These are phyloP conservation scores for Zasmidium citrigriseum DNA, from an alignment of 2,329 filamentous ascomycete species.

Conservation along the genomic window DNA sequence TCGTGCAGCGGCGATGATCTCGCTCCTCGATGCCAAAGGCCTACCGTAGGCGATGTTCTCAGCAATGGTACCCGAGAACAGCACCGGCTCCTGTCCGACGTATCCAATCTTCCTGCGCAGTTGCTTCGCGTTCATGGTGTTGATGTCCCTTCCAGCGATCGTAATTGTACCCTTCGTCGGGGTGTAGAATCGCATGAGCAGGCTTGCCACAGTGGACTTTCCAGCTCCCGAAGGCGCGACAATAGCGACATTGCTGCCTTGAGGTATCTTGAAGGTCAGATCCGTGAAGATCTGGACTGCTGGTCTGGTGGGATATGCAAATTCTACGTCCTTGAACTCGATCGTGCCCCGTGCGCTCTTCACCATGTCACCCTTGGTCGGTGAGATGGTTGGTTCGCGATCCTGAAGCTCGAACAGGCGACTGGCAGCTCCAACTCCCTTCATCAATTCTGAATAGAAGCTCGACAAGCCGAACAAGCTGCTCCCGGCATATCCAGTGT, in stretches of 20 bases:
- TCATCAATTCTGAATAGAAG: slow-evolving; percentile 99
- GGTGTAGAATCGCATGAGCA: slow-evolving; percentile 88
- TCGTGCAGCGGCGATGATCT: slow-evolving; percentile 83
- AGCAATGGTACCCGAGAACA: slow-evolving; percentile 82
- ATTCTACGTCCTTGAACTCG: slow-evolving; percentile 79
- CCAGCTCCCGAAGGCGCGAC: slow-evolving; percentile 95
- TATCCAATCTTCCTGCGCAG: slow-evolving; percentile 89
- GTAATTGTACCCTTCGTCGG: slow-evolving; percentile 75
- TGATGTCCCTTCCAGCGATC: slow-evolving; percentile 83
- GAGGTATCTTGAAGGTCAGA: slow-evolving; percentile 85
- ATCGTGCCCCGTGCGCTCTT: slow-evolving; percentile 85
- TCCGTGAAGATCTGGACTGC: slow-evolving; percentile 89
- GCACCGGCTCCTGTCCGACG: slow-evolving; percentile 91
- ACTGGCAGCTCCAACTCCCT: slow-evolving; percentile 95
- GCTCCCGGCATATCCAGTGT: slow-evolving; percentile 82
- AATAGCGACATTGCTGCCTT: slow-evolving; percentile 92
- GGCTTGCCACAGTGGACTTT: slow-evolving; percentile 92
- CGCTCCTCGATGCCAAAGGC: slow-evolving; percentile 72
- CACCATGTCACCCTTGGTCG: slow-evolving; percentile 79
- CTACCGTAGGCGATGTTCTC: slow-evolving; percentile 92
- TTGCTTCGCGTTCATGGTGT: slow-evolving; percentile 88
- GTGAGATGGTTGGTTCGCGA: slow-evolving; percentile 79
- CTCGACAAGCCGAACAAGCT: slow-evolving; percentile 91
- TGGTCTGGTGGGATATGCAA: slow-evolving; percentile 91
- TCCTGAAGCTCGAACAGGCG: slow-evolving; percentile 95